Evolutionary conservation across 768 basidiomycete genomes (phyloP).

Genomic region (Boletus rufocinnamomeus): DNA sequence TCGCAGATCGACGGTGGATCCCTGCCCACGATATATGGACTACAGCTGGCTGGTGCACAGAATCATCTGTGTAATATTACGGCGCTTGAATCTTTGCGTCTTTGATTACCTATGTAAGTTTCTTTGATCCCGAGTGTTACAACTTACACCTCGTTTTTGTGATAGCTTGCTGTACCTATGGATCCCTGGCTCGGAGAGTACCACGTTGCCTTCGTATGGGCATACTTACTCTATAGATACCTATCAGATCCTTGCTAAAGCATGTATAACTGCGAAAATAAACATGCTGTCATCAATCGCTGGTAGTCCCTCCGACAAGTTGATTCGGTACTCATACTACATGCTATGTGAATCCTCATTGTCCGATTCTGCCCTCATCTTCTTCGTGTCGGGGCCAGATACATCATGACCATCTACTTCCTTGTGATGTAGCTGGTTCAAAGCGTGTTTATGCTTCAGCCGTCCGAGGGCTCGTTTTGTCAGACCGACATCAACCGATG

Average conservation of each 20-base stretch:
- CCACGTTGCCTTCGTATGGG: neutral
- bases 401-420: constrained; percentile 2
- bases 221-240: neutral
- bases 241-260: neutral
- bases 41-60: neutral
- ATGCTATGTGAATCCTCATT: constrained; percentile 1
- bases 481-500: constrained; percentile 22
- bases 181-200: neutral
- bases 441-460: constrained; percentile 52
- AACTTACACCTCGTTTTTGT: neutral
- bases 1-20: neutral
- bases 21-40: neutral
- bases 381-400: constrained; percentile 19
- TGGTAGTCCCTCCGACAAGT: neutral
- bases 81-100: neutral
- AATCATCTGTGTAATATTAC: neutral
- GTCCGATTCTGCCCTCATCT: constrained; percentile 15
- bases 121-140: neutral
- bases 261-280: neutral
- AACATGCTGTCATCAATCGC: neutral
- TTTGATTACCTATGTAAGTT: neutral
- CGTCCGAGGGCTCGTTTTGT: constrained; percentile 51
- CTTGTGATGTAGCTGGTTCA: constrained; percentile 32
- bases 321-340: neutral
- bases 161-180: neutral